These are phyloP conservation scores for Chlamydomonas eustigma DNA, from an alignment of 139 green algal genomes.

Conservation along the genomic window DNA sequence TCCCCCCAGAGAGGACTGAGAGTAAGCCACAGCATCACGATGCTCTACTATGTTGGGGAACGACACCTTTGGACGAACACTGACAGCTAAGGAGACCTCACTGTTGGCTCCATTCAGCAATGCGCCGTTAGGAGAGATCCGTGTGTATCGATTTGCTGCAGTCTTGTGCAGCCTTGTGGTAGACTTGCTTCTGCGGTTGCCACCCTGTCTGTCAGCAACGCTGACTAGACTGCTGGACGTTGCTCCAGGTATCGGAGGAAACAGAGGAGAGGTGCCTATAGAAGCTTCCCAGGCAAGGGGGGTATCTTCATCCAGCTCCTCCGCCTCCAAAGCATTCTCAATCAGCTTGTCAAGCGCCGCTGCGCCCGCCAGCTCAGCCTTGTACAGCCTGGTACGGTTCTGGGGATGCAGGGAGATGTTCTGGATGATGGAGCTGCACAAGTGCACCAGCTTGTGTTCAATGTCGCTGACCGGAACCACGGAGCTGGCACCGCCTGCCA, in stretches of 20 bases:
- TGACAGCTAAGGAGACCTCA: background rate
- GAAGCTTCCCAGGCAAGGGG: too few species aligned
- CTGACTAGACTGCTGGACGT: too few species aligned
- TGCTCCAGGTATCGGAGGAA: too few species aligned
- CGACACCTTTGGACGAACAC: background rate
- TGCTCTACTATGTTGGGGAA: background rate
- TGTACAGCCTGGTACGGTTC: conserved; percentile 67
- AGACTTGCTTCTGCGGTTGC: too few species aligned
- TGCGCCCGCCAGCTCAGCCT: conserved; percentile 31
- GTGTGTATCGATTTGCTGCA: background rate
- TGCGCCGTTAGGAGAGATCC: background rate
- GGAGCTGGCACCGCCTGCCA: background rate
- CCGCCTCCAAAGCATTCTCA: conserved; percentile 7
- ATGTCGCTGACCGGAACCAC: background rate
- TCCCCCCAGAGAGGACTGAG: too few species aligned
- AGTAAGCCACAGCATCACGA: background rate
- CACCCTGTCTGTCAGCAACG: too few species aligned
- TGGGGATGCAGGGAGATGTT: conserved; percentile 60
- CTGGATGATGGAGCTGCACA: conserved; percentile 55
- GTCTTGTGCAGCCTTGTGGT: background rate
- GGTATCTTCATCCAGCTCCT: too few species aligned
- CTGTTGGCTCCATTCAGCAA: background rate
- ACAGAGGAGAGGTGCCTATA: too few species aligned
- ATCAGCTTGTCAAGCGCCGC: conserved; percentile 33
- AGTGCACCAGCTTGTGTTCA: conserved; percentile 50